Evolutionary conservation across 345 rosid genomes (phyloP), one percentile per base, ranked within the genome.

Genomic region (Salix caprea): DNA sequence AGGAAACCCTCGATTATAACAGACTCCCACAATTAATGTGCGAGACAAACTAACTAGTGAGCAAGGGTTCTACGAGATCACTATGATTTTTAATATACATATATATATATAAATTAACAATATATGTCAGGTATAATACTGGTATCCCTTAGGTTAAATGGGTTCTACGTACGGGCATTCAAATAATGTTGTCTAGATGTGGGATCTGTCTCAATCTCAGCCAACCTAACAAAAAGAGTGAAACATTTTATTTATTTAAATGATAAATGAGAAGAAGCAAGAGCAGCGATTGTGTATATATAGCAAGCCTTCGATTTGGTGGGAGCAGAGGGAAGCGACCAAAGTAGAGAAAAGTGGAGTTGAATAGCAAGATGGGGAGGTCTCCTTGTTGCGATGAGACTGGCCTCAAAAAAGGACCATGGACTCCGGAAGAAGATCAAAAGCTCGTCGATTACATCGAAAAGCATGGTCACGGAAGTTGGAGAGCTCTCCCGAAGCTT

Each of bases 351-450:
- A 71, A 32, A 54, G 16, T 10, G 18, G 44, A 42, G 7, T 39
- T 61, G 18, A 40, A 40, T 39, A 68, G 28, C n/a, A 70, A 61
- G 16, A 94, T 95, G 99, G 97, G 97, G 54, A 93, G 96, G 86
- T 88, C 90, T 32, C 97, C 97, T 12, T 89, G 94, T 72, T 92
- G 97, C 85, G 97, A 90, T 67, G 90, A 90, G 85, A 91, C 84
- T 56, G 96, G 92, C 46, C 82, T 95, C 76, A 95, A 93, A 88
- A 95, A 91, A 87, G 99, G 99, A 80, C 99, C 97, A 15, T 95
- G 99, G 99, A 89, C 93, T 13, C 86, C 98, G 67, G 97, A 92
- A 76, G 98, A 94, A 89, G 98, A 94, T 78, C 91, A 90, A 83
- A 80, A 89, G 80, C 95, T 95, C 40, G 81, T 91, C 26, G 84